phyloP scores from a whole-genome alignment of 495 filamentous ascomycete genomes.

The Pseudomonodictys pantanalensis region DNA sequence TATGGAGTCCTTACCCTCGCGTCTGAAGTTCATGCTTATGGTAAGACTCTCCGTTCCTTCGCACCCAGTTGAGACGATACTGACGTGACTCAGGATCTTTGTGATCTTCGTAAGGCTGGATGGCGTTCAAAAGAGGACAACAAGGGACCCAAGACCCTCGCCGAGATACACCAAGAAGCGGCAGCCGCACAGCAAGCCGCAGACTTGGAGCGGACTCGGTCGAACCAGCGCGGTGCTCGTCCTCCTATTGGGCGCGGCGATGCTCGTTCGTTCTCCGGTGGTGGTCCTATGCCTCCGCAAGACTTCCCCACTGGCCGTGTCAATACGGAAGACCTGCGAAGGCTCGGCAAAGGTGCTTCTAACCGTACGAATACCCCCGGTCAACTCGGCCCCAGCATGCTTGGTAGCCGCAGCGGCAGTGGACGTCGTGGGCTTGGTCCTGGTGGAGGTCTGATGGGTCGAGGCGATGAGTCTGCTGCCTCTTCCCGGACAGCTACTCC shows the following conservation, averaged over 20 bases:
- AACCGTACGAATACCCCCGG: slow-evolving; percentile 52
- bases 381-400: slow-evolving; percentile 70
- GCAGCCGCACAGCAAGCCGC: slow-evolving; percentile 63
- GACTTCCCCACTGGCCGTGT: slow-evolving; percentile 76
- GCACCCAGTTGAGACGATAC: no score
- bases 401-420: slow-evolving; percentile 74
- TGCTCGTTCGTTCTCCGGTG: slow-evolving; percentile 70
- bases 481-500: slow-evolving; percentile 88
- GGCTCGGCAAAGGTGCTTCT: slow-evolving; percentile 60
- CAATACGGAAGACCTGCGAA: slow-evolving; percentile 82
- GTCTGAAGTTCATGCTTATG: slow-evolving; percentile 93
- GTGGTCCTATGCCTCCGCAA: slow-evolving; percentile 59
- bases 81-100: no score
- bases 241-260: slow-evolving; percentile 77
- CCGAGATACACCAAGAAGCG: slow-evolving; percentile 84
- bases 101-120: slow-evolving; percentile 70
- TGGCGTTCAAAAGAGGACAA: slow-evolving; percentile 84
- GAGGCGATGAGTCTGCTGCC: slow-evolving; percentile 73
- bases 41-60: no score
- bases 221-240: slow-evolving; percentile 60
- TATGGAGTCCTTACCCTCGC: slow-evolving; percentile 73
- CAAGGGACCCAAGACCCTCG: slow-evolving; percentile 95
- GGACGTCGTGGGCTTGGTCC: slow-evolving; percentile 72
- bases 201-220: slow-evolving; percentile 61
- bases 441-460: slow-evolving; percentile 64